Conservation (phyloP, 768 basidiomycete species). For the Stropharia rugosoannulata region DNA sequence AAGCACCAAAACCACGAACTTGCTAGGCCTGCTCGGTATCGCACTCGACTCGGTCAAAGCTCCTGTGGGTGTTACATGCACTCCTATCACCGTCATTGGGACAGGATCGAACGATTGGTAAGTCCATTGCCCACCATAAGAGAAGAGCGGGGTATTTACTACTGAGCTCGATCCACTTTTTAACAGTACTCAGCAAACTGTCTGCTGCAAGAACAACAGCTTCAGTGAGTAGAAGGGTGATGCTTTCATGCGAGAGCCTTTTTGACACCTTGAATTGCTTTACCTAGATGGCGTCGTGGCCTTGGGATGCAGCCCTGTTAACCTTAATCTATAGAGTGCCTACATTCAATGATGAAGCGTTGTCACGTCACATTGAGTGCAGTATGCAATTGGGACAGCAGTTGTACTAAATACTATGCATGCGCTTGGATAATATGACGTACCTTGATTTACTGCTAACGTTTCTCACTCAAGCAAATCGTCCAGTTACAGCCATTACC, state of each 20-base stretch:
- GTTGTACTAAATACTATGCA: too few species aligned
- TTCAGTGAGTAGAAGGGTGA: conserved; percentile 15
- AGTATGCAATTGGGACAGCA: too few species aligned
- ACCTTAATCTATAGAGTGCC: conserved; percentile 23
- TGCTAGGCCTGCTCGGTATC: conserved; percentile 21
- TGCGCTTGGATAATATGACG: too few species aligned
- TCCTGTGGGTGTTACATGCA: conserved; percentile 18
- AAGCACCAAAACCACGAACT: background rate
- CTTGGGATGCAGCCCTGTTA: conserved; percentile 28
- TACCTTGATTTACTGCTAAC: too few species aligned
- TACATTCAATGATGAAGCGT: background rate
- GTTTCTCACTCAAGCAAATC: too few species aligned
- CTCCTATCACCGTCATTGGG: conserved; percentile 17
- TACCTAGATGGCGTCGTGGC: conserved; percentile 21
- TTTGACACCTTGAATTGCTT: background rate
- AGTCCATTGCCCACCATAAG: background rate
- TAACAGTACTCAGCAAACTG: conserved; percentile 18
- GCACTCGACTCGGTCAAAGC: conserved; percentile 9
- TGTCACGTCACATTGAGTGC: too few species aligned
- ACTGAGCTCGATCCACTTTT: background rate
- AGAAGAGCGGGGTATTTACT: background rate
- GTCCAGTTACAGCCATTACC: too few species aligned
- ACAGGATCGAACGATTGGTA: conserved; percentile 14
- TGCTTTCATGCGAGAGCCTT: background rate
- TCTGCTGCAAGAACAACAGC: conserved; percentile 27